Percentiles rank a stretch among this genome's conserved stretches.
Conservation (phyloP, 75 land plant species). For the Pseudotsuga menziesii region DNA sequence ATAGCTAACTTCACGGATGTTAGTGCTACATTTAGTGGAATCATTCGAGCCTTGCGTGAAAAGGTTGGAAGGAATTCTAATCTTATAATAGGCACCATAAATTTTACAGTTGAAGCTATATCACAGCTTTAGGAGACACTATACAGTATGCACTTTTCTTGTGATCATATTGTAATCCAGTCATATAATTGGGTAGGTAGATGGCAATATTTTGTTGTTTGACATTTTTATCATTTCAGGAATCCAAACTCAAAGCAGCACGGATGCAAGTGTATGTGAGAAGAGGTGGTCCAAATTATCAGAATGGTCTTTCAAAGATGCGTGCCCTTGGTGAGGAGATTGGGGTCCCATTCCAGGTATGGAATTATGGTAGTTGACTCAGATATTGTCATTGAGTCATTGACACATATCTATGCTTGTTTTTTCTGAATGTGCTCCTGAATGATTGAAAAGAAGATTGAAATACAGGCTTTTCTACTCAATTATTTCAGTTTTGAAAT, state of each 20-base stretch:
- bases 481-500: not conserved
- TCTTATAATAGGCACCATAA: not conserved
- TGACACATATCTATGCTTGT: not conserved
- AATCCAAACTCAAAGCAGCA: constrained; percentile 48
- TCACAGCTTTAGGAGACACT: too few species aligned
- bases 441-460: not conserved
- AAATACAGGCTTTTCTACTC: not conserved
- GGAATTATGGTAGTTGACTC: not conserved
- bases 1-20: constrained; percentile 63
- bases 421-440: not conserved
- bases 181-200: not conserved
- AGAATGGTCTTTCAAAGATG: constrained; percentile 52
- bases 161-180: not conserved
- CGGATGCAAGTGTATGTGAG: constrained; percentile 43
- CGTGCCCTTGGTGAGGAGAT: constrained; percentile 43
- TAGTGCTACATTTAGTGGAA: constrained; percentile 57
- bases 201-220: not conserved
- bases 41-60: constrained; percentile 53
- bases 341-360: constrained; percentile 46
- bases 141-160: not conserved
- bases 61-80: constrained; percentile 29
- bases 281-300: constrained; percentile 58
- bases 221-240: constrained; percentile 20
- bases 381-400: not conserved
- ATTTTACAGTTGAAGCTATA: not conserved